phyloP scores from a whole-genome alignment of 2,329 filamentous ascomycete species.

The Arthrobotrys iridis region DNA sequence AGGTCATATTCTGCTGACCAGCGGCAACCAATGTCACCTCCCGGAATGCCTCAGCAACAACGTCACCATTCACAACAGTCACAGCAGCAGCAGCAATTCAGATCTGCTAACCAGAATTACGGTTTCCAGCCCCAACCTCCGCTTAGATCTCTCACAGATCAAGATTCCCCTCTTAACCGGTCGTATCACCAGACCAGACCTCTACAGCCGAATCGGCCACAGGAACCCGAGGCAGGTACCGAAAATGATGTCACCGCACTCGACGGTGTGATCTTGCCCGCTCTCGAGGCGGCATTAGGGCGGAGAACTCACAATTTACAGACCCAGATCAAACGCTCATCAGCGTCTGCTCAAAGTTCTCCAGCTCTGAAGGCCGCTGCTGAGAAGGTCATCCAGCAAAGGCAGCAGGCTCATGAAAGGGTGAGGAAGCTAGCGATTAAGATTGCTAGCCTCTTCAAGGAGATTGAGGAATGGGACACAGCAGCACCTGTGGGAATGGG shows the following conservation, averaged over 20 bases:
- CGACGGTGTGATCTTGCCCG: constrained; percentile 90
- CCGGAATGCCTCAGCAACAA: constrained; percentile 41
- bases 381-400: constrained; percentile 68
- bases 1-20: constrained; percentile 49
- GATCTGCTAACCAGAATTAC: constrained; percentile 44
- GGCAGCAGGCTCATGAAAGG: constrained; percentile 83
- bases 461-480: constrained; percentile 89
- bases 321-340: constrained; percentile 59
- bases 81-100: constrained; percentile 48
- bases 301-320: constrained; percentile 73
- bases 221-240: constrained; percentile 16
- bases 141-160: constrained; percentile 40
- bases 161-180: constrained; percentile 42
- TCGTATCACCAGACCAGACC: constrained; percentile 50
- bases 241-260: constrained; percentile 82
- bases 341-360: constrained; percentile 50
- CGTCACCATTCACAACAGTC: constrained; percentile 31
- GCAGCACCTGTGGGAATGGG: constrained; percentile 92
- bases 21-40: constrained; percentile 37
- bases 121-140: constrained; percentile 49
- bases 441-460: constrained; percentile 81
- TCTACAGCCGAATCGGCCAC: constrained; percentile 20
- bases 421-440: constrained; percentile 83
- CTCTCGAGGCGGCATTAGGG: constrained; percentile 88
- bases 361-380: constrained; percentile 56